phyloP scores from a whole-genome alignment of 768 basidiomycete species.

The Daedaleopsis nitida region DNA sequence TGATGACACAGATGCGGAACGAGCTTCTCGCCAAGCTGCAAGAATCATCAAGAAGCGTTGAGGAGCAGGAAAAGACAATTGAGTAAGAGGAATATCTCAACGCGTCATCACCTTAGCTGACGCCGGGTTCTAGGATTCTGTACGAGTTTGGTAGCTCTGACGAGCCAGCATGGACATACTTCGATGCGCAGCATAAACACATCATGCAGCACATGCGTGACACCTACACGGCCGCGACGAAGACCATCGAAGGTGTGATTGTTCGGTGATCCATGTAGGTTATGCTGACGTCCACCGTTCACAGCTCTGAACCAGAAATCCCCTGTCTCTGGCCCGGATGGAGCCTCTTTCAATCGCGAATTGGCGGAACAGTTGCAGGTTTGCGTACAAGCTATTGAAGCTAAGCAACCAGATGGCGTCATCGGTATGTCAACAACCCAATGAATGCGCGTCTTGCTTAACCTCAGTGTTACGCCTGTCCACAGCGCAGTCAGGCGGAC shows the following conservation, averaged over 20 bases:
- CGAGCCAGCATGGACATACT: slow-evolving; percentile 94
- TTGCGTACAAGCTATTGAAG: slow-evolving; percentile 61
- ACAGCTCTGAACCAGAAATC: slow-evolving; percentile 9
- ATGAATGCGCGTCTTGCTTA: not conserved
- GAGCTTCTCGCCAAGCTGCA: slow-evolving; percentile 77
- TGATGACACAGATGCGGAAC: slow-evolving; percentile 88
- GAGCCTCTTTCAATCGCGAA: slow-evolving; percentile 34
- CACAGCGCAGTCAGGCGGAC: slow-evolving; percentile 68
- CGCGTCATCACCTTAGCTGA: no score
- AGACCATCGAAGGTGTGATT: slow-evolving; percentile 48
- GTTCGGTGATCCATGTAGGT: not conserved
- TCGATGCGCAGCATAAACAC: slow-evolving; percentile 89
- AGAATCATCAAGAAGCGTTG: slow-evolving; percentile 76
- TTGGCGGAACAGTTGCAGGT: slow-evolving; percentile 54
- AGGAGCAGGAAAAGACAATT: slow-evolving; percentile 96
- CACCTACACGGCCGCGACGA: slow-evolving; percentile 54
- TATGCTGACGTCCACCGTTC: not conserved
- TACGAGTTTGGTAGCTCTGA: slow-evolving; percentile 84
- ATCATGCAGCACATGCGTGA: slow-evolving; percentile 79
- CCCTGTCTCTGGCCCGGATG: not conserved
- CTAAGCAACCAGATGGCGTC: slow-evolving; percentile 60
- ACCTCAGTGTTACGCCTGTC: not conserved
- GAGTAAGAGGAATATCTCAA: slow-evolving; percentile 57
- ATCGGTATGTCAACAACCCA: slow-evolving; percentile 48
- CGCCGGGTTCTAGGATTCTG: slow-evolving; percentile 61